phyloP scores from a whole-genome alignment of 2,329 filamentous ascomycete species.

The Fusarium concolor region DNA sequence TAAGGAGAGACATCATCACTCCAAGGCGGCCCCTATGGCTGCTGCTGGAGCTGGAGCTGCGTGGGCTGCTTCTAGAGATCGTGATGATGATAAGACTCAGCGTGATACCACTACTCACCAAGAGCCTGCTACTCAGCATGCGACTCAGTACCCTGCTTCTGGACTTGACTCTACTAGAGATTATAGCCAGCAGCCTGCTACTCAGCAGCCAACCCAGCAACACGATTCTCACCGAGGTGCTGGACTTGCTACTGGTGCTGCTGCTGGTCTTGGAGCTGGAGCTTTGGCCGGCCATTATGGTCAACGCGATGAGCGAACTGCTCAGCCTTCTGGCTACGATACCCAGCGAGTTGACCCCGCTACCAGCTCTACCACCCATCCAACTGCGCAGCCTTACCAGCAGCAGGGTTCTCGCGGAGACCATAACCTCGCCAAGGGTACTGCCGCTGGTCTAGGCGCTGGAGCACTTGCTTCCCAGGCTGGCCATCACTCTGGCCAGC shows the following conservation, averaged over 20 bases:
- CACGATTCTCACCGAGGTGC: not conserved
- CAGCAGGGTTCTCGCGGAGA: not conserved
- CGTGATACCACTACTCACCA: not conserved
- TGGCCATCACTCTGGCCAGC: not conserved
- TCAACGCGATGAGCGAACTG: not conserved
- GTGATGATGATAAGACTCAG: slow-evolving; percentile 9
- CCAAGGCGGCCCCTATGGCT: slow-evolving; percentile 31
- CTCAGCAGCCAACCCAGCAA: not conserved
- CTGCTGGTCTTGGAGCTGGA: slow-evolving; percentile 16
- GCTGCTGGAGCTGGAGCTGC: slow-evolving; percentile 30
- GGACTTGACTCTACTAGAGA: not conserved
- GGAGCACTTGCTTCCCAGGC: not conserved
- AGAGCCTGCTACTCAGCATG: not conserved
- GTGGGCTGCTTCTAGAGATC: slow-evolving; percentile 18
- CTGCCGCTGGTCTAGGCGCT: not conserved
- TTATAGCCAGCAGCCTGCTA: not conserved
- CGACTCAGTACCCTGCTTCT: slow-evolving; percentile 8
- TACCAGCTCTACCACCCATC: not conserved
- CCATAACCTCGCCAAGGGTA: not conserved
- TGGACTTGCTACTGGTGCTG: slow-evolving; percentile 1
- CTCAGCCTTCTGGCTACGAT: not conserved
- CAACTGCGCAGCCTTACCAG: not conserved
- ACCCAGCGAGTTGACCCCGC: not conserved
- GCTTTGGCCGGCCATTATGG: slow-evolving; percentile 10
- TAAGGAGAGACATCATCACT: slow-evolving; percentile 9